Conservation (phyloP, 192 early-diverging fungal species). For the Podila horticola region DNA sequence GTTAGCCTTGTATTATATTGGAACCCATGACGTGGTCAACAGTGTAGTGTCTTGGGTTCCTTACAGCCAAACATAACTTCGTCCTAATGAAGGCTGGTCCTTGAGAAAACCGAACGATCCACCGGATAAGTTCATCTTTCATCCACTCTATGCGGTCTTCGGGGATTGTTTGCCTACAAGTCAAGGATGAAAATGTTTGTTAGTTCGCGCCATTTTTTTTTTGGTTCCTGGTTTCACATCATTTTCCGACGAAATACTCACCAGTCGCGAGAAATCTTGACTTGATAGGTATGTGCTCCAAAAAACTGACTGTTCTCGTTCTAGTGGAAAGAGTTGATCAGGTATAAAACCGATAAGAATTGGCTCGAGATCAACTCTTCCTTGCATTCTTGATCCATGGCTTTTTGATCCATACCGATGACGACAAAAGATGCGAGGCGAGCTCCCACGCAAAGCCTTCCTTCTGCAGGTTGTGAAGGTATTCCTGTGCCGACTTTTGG, state of each 20-base stretch:
- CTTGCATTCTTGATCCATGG: slow-evolving; percentile 15
- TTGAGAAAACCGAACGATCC: slow-evolving; percentile 55
- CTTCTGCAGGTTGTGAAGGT: slow-evolving; percentile 62
- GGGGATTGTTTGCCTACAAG: slow-evolving; percentile 58
- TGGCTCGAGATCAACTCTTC: too few species aligned
- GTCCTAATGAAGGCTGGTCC: slow-evolving; percentile 62
- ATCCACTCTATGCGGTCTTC: slow-evolving; percentile 64
- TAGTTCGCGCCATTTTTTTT: background rate
- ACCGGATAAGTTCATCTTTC: slow-evolving; percentile 54
- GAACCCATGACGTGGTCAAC: background rate
- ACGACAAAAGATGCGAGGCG: slow-evolving; percentile 59
- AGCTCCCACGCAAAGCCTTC: slow-evolving; percentile 65
- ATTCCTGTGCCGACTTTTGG: slow-evolving; percentile 61
- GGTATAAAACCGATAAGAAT: too few species aligned
- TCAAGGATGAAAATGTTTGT: background rate
- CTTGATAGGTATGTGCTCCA: slow-evolving; percentile 68
- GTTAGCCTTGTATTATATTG: background rate
- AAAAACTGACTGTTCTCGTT: slow-evolving; percentile 64
- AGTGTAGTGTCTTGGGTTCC: background rate
- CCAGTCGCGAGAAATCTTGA: slow-evolving; percentile 68
- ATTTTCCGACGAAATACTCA: slow-evolving; percentile 14
- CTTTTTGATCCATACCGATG: slow-evolving; percentile 43
- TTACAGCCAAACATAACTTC: slow-evolving; percentile 67
- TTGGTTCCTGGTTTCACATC: too few species aligned
- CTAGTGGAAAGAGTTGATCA: slow-evolving; percentile 9